These are phyloP conservation scores for Penicillium digitatum DNA, from an alignment of 2,329 filamentous ascomycete genomes.

Conservation along the genomic window DNA sequence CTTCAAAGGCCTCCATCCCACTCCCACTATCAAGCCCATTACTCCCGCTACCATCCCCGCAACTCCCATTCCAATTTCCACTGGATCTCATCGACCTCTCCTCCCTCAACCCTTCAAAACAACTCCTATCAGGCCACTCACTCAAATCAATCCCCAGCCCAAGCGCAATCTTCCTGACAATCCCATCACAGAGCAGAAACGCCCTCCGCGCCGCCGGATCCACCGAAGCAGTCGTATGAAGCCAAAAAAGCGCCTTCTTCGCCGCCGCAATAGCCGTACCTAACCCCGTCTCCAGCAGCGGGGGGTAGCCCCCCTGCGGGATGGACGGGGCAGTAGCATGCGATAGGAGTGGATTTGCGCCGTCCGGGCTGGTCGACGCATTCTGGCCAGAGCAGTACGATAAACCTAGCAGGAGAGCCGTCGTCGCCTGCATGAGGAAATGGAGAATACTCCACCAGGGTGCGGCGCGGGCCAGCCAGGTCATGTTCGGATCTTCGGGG, in stretches of 20 bases:
- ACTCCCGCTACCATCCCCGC: not conserved
- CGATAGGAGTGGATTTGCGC: not conserved
- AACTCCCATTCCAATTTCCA: not conserved
- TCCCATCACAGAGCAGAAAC: slow-evolving; percentile 33
- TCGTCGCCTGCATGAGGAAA: slow-evolving; percentile 43
- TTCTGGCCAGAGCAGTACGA: slow-evolving; percentile 15
- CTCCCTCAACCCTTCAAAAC: slow-evolving; percentile 5
- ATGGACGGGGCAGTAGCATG: not conserved
- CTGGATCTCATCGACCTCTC: not conserved
- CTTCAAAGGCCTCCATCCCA: slow-evolving; percentile 17
- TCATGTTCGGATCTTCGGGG: slow-evolving; percentile 34
- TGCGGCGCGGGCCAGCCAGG: slow-evolving; percentile 33
- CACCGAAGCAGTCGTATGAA: slow-evolving; percentile 32
- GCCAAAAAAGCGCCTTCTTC: slow-evolving; percentile 40
- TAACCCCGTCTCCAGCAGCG: slow-evolving; percentile 23
- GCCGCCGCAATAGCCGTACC: slow-evolving; percentile 24
- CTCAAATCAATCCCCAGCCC: slow-evolving; percentile 29
- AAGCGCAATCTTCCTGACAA: slow-evolving; percentile 32
- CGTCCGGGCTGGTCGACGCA: not conserved
- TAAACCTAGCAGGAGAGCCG: slow-evolving; percentile 40
- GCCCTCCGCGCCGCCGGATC: slow-evolving; percentile 34
- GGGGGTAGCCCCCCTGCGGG: not conserved
- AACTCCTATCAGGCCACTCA: slow-evolving; percentile 27
- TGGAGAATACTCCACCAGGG: slow-evolving; percentile 46
- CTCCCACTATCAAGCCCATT: not conserved